phyloP scores from a whole-genome alignment of 108 stramenopile genomes.

The Stephanodiscus minutulus region DNA sequence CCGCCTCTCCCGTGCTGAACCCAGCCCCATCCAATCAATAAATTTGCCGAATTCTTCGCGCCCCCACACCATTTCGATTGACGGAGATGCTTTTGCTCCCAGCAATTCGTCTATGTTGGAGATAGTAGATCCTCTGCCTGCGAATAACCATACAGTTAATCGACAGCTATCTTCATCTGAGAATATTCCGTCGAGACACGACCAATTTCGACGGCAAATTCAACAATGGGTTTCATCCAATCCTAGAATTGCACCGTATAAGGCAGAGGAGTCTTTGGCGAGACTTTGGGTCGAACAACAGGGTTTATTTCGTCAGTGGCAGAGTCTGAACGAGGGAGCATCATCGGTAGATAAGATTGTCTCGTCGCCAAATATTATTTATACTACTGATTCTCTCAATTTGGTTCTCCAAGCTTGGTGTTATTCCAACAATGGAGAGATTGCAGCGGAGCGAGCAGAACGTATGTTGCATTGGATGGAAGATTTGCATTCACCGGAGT shows the following conservation, averaged over 20 bases:
- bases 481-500: slow-evolving; percentile 9
- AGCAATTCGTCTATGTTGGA: slow-evolving; percentile 5
- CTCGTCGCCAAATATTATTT: slow-evolving; percentile 3
- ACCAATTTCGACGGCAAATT: slow-evolving; percentile 11
- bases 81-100: slow-evolving; percentile 10
- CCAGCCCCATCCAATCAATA: neutral
- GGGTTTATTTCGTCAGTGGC: slow-evolving; percentile 16
- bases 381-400: slow-evolving; percentile 33
- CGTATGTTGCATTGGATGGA: slow-evolving; percentile 43
- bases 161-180: neutral
- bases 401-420: slow-evolving; percentile 34
- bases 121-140: neutral
- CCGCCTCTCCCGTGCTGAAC: neutral
- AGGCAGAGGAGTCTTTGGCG: slow-evolving; percentile 34
- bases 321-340: neutral
- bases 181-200: neutral
- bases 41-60: neutral
- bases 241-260: slow-evolving; percentile 42
- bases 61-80: slow-evolving; percentile 20
- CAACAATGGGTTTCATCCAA: slow-evolving; percentile 30
- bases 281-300: slow-evolving; percentile 35
- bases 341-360: neutral
- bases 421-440: slow-evolving; percentile 29
- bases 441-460: slow-evolving; percentile 35
- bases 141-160: neutral